A percentile compares a stretch with the other conserved stretches of the same genome.
Conservation (phyloP, 73 alveolate species). For the Paramecium primaurelia region DNA sequence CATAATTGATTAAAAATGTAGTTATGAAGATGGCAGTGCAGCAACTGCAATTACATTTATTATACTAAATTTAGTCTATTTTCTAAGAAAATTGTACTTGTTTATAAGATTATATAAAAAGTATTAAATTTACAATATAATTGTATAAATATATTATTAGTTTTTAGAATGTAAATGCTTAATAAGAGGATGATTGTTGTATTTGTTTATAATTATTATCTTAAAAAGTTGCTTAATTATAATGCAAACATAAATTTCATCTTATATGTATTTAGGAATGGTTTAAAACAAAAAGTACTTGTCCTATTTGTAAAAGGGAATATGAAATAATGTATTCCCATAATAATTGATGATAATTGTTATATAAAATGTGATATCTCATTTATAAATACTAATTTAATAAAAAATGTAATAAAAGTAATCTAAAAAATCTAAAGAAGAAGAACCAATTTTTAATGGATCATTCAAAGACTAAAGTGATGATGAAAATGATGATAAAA, state of each 20-base stretch:
- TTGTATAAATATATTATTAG: not conserved
- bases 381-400: not conserved
- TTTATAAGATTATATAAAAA: not conserved
- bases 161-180: not conserved
- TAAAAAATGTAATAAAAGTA: not conserved
- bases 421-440: not conserved
- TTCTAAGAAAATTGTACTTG: not conserved
- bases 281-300: not conserved
- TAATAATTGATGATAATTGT: not conserved
- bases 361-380: not conserved
- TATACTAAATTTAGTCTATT: not conserved
- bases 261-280: not conserved
- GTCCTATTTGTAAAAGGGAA: not conserved
- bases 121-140: not conserved
- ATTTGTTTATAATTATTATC: not conserved
- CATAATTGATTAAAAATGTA: not conserved
- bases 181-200: not conserved
- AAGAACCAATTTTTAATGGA: constrained; percentile 29
- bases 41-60: not conserved
- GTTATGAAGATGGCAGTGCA: not conserved
- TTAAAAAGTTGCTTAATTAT: not conserved
- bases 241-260: not conserved
- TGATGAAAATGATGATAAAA: not conserved
- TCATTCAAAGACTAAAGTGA: not conserved
- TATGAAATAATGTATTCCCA: not conserved